Conservation (phyloP, 1,284 basidiomycete genomes). For the Trichosporon coremiiforme region DNA sequence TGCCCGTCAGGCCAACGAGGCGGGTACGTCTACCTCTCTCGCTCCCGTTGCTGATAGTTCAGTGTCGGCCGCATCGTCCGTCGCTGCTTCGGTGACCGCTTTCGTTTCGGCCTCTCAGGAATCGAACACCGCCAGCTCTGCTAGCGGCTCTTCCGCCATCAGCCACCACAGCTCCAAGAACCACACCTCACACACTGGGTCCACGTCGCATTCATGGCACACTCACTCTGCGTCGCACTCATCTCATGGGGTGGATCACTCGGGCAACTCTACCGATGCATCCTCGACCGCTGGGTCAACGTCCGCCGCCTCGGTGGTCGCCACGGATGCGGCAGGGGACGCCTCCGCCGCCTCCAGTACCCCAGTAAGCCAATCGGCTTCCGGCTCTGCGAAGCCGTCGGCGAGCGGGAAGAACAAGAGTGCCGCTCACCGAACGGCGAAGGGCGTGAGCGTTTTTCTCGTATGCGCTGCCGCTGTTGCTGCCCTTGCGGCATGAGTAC, state of each 20-base stretch:
- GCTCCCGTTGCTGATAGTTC: neutral
- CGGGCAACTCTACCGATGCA: no score
- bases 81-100: neutral
- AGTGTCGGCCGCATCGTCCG: neutral
- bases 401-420: neutral
- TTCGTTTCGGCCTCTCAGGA: neutral
- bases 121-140: neutral
- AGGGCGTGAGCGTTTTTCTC: neutral
- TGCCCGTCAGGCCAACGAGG: neutral
- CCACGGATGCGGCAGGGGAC: neutral
- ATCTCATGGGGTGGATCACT: neutral
- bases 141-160: neutral
- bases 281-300: no score
- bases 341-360: neutral
- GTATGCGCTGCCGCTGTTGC: neutral
- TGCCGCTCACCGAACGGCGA: neutral
- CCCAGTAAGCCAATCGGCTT: neutral
- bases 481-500: neutral
- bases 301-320: no score
- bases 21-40: neutral
- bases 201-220: neutral
- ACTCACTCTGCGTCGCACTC: neutral
- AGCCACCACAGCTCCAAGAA: neutral
- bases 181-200: neutral
- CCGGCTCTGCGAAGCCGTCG: neutral